These are phyloP conservation scores for Rhizopogon roseolus DNA, from an alignment of 768 basidiomycete genomes.

Conservation along the genomic window DNA sequence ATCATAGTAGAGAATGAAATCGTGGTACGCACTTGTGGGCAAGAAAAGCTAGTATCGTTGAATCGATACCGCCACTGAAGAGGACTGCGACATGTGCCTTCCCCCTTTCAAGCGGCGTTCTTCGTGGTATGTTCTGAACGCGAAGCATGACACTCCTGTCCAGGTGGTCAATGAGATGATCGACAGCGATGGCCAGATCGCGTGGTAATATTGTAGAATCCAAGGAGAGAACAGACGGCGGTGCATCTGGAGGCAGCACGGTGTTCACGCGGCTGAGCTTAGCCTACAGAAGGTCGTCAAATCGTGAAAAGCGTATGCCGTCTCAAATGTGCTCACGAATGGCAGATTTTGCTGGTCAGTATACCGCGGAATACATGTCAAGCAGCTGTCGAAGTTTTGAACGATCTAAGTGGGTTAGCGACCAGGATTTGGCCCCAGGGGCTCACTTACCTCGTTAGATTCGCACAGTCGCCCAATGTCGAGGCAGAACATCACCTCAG, in stretches of 20 bases:
- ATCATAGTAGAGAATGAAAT: not conserved
- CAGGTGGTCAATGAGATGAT: constrained; percentile 49
- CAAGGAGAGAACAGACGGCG: constrained; percentile 29
- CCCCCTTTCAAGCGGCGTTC: constrained; percentile 28
- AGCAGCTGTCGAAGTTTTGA: constrained; percentile 13
- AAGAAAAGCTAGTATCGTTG: constrained; percentile 74
- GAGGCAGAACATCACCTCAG: constrained; percentile 51
- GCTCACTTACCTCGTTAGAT: constrained; percentile 21
- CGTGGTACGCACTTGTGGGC: constrained; percentile 56
- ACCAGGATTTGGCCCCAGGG: not conserved
- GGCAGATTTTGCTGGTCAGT: constrained; percentile 5
- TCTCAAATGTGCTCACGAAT: constrained; percentile 17
- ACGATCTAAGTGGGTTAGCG: constrained; percentile 14
- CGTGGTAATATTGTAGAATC: constrained; percentile 35
- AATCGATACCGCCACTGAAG: constrained; percentile 97
- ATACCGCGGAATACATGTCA: constrained; percentile 18
- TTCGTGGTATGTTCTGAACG: constrained; percentile 63
- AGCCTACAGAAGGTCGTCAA: constrained; percentile 30
- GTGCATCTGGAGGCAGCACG: constrained; percentile 39
- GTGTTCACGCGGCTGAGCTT: constrained; percentile 41
- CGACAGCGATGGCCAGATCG: constrained; percentile 38
- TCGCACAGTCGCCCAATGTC: constrained; percentile 31
- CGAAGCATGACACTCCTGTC: constrained; percentile 64
- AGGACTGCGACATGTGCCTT: constrained; percentile 72
- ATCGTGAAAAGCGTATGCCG: not conserved